Conservation (phyloP, 2,329 filamentous ascomycete species). For the Pyricularia grisea region DNA sequence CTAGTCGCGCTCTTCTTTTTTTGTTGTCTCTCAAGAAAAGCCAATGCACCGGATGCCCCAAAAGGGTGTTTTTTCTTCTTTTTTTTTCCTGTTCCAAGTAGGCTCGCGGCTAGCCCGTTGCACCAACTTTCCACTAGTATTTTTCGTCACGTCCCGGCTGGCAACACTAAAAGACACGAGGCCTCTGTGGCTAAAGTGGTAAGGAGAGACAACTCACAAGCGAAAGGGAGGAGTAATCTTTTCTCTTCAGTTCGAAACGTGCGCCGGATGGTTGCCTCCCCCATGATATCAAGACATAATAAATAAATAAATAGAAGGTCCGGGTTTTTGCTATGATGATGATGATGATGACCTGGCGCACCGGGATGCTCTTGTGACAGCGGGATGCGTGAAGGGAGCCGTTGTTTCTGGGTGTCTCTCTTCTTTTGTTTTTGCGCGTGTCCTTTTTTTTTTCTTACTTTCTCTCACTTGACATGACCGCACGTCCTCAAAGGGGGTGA, state of each 20-base stretch:
- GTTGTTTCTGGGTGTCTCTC: background rate
- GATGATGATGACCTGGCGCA: background rate
- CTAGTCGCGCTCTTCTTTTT: background rate
- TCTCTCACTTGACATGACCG: background rate
- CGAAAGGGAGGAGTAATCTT: background rate
- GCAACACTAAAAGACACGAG: background rate
- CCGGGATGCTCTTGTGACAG: background rate
- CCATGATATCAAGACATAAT: background rate
- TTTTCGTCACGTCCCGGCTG: background rate
- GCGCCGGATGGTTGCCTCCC: background rate
- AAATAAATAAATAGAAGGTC: too few relatives aligned
- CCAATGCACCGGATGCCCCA: too few relatives aligned
- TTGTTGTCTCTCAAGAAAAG: too few relatives aligned
- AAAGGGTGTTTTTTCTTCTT: too few relatives aligned
- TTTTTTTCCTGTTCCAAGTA: too few relatives aligned
- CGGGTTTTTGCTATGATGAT: background rate
- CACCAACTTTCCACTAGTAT: background rate
- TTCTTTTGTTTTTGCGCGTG: too few relatives aligned
- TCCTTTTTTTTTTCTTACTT: background rate
- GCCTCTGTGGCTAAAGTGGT: background rate
- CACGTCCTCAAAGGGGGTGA: background rate
- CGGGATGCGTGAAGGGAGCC: background rate
- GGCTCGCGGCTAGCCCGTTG: background rate
- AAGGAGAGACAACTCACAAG: background rate
- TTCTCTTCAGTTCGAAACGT: background rate